phyloP scores from a whole-genome alignment of 768 basidiomycete species.

The Brasilioporus rufonigricans region DNA sequence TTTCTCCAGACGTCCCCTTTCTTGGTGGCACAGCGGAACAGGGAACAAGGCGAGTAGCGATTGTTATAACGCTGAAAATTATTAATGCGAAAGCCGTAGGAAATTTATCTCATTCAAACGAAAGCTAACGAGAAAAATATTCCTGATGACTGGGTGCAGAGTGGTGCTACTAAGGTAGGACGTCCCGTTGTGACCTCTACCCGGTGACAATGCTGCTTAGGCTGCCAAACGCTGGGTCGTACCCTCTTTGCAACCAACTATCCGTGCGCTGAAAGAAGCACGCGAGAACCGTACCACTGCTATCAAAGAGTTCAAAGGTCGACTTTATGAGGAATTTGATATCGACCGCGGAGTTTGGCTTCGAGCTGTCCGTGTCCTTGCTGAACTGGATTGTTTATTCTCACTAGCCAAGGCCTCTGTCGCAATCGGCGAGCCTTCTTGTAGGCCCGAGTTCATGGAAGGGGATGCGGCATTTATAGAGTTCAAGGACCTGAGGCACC shows the following conservation, averaged over 20 bases:
- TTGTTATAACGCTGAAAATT: not conserved
- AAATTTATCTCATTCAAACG: slow-evolving; percentile 88
- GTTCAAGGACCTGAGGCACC: slow-evolving; percentile 89
- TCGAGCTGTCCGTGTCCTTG: slow-evolving; percentile 78
- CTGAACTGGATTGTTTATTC: slow-evolving; percentile 96
- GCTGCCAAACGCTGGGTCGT: slow-evolving; percentile 75
- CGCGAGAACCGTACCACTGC: slow-evolving; percentile 80
- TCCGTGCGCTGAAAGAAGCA: slow-evolving; percentile 89
- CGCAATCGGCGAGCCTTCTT: slow-evolving; percentile 93
- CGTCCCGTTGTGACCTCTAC: not conserved
- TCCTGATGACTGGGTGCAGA: slow-evolving; percentile 85
- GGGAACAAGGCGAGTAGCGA: slow-evolving; percentile 67
- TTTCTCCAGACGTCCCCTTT: slow-evolving; percentile 45
- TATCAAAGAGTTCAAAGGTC: slow-evolving; percentile 80
- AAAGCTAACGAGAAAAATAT: slow-evolving; percentile 55
- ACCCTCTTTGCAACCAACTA: slow-evolving; percentile 62
- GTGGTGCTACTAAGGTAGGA: slow-evolving; percentile 72
- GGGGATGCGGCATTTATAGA: slow-evolving; percentile 78
- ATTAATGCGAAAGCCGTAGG: slow-evolving; percentile 44
- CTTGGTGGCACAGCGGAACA: slow-evolving; percentile 73
- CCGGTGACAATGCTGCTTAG: slow-evolving; percentile 35
- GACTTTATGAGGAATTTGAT: slow-evolving; percentile 80
- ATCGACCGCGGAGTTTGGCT: slow-evolving; percentile 78
- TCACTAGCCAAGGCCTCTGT: slow-evolving; percentile 85
- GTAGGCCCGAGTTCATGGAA: slow-evolving; percentile 86